A percentile compares a stretch with the other conserved stretches of the same genome.
Evolutionary conservation across 2,329 filamentous ascomycete genomes (phyloP).

Genomic region (Drechslerella coelobrocha): DNA sequence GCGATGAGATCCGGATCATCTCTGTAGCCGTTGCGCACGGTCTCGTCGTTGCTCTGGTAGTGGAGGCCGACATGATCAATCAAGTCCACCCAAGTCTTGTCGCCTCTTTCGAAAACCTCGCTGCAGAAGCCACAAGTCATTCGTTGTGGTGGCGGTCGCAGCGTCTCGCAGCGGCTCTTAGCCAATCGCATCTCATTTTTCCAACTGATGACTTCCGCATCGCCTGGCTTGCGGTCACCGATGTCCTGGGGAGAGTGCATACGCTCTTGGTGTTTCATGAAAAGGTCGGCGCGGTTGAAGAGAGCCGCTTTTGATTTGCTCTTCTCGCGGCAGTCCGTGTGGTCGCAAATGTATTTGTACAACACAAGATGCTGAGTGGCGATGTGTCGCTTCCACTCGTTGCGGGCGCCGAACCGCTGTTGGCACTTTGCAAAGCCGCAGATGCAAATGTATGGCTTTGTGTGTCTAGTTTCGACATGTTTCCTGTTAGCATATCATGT

Average conservation of each 20-base stretch:
- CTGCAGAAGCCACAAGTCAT: constrained; percentile 47
- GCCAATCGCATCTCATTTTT: constrained; percentile 34
- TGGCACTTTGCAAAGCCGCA: constrained; percentile 78
- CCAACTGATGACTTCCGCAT: constrained; percentile 26
- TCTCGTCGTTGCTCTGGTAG: constrained; percentile 27
- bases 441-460: constrained; percentile 74
- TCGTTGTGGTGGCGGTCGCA: constrained; percentile 29
- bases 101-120: constrained; percentile 29
- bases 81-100: constrained; percentile 42
- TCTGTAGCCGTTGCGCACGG: constrained; percentile 19
- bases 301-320: constrained; percentile 58
- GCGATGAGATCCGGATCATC: constrained; percentile 38
- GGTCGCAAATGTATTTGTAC: constrained; percentile 76
- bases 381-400: constrained; percentile 95
- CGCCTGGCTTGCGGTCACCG: constrained; percentile 11
- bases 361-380: constrained; percentile 78
- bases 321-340: constrained; percentile 55
- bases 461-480: constrained; percentile 71
- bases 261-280: constrained; percentile 83
- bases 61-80: constrained; percentile 48
- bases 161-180: constrained; percentile 32
- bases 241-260: constrained; percentile 72
- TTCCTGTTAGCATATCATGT: constrained; percentile 44
- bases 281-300: constrained; percentile 92
- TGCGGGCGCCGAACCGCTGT: constrained; percentile 78